Evolutionary conservation across 2,329 filamentous ascomycete species (phyloP).

Genomic region (Trichoderma simmonsii): DNA sequence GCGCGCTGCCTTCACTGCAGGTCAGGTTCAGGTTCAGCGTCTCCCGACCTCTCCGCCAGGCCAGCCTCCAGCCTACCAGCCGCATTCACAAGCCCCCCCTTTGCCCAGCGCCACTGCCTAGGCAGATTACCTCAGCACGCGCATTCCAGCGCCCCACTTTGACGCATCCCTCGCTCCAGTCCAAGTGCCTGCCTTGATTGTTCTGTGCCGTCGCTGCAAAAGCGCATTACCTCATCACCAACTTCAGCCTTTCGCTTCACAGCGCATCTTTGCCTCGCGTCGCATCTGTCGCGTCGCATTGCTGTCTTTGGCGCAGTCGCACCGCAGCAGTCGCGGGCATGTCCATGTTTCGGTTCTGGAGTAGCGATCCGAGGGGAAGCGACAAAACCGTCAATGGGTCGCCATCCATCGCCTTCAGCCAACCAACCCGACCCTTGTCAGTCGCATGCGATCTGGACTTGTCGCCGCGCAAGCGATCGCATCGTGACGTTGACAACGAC

Average conservation of each 20-base stretch:
- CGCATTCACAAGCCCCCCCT: constrained; percentile 23
- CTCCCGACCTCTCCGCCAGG: constrained; percentile 30
- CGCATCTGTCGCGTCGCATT: constrained; percentile 24
- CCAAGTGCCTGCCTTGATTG: constrained; percentile 6
- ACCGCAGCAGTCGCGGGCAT: constrained; percentile 33
- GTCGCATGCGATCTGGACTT: constrained; percentile 27
- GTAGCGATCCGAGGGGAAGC: constrained; percentile 55
- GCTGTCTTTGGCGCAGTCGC: constrained; percentile 15
- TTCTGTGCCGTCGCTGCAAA: background rate
- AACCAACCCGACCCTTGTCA: constrained; percentile 31
- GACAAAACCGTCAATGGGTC: constrained; percentile 47
- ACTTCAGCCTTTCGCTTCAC: background rate
- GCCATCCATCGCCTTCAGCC: constrained; percentile 37
- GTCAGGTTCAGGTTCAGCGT: constrained; percentile 16
- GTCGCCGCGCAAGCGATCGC: constrained; percentile 31
- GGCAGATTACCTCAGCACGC: constrained; percentile 35
- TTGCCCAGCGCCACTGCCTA: constrained; percentile 19
- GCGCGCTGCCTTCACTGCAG: constrained; percentile 17
- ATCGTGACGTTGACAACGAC: constrained; percentile 31
- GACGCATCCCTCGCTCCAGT: constrained; percentile 18
- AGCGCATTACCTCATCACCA: constrained; percentile 10
- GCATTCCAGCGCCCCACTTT: constrained; percentile 22
- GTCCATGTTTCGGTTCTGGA: constrained; percentile 63
- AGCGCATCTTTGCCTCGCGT: constrained; percentile 20
- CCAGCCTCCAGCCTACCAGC: constrained; percentile 12